A percentile compares a stretch with the other conserved stretches of the same genome.
These are phyloP conservation scores for Globisporangium barbulae DNA, from an alignment of 352 stramenopile species.

Conservation along the genomic window DNA sequence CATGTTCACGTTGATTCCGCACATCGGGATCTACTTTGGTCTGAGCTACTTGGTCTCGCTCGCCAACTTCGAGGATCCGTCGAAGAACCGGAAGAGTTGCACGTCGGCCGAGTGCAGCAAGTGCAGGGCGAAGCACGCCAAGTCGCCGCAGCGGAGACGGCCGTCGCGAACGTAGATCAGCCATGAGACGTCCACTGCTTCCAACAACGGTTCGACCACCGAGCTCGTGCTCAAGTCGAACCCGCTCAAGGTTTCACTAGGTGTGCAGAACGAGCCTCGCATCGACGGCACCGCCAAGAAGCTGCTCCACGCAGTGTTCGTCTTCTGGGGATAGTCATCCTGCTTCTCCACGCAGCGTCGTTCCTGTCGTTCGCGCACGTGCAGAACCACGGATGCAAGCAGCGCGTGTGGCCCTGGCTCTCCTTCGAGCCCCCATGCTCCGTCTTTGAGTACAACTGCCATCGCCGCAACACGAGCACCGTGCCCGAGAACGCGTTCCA, in stretches of 20 bases:
- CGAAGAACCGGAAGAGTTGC: not conserved
- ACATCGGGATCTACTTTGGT: conserved; percentile 2
- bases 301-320: not conserved
- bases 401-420: not conserved
- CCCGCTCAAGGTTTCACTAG: not conserved
- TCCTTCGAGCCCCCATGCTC: conserved; percentile 14
- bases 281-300: not conserved
- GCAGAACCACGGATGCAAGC: not conserved
- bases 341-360: not conserved
- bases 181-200: not conserved
- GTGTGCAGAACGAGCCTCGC: not conserved
- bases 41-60: not conserved
- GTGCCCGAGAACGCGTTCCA: conserved; percentile 4
- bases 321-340: not conserved
- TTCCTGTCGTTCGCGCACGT: conserved; percentile 1
- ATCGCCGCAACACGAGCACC: not conserved
- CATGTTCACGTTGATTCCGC: conserved; percentile 2
- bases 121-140: not conserved
- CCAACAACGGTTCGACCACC: not conserved
- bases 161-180: not conserved
- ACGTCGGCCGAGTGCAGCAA: not conserved
- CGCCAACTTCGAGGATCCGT: not conserved
- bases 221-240: not conserved
- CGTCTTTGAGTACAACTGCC: conserved; percentile 16
- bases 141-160: not conserved